Evolutionary conservation across 202 grass and related monocot species (phyloP).

Genomic region (Carex arenaria): DNA sequence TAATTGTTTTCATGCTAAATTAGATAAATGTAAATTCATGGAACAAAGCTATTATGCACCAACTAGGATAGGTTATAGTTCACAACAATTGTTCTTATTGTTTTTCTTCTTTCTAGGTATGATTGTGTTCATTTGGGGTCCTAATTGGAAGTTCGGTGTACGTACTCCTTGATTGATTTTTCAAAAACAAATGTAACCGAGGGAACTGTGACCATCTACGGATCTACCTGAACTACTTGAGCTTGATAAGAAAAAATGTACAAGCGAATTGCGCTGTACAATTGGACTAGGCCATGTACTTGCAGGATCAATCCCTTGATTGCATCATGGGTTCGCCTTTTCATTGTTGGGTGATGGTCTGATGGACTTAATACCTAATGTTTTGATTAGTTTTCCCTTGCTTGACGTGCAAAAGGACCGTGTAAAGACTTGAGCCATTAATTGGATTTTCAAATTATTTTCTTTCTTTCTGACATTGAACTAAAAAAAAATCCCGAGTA

Average conservation of each 20-base stretch:
- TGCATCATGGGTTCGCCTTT: background rate
- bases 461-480: background rate
- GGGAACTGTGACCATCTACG: background rate
- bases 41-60: background rate
- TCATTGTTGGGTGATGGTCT: background rate
- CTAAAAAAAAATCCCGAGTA: background rate
- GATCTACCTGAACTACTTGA: background rate
- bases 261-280: background rate
- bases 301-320: background rate
- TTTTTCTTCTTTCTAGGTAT: slow-evolving; percentile 9
- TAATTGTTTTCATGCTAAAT: background rate
- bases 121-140: slow-evolving; percentile 15
- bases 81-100: background rate
- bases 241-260: background rate
- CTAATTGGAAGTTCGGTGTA: background rate
- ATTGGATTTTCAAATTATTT: background rate
- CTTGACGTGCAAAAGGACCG: background rate
- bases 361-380: background rate
- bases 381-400: background rate
- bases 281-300: background rate
- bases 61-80: background rate
- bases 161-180: background rate
- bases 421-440: background rate
- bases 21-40: slow-evolving; percentile 8
- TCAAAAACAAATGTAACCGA: background rate